Conservation (phyloP, 2,329 filamentous ascomycete species). For the Exophiala sp. region DNA sequence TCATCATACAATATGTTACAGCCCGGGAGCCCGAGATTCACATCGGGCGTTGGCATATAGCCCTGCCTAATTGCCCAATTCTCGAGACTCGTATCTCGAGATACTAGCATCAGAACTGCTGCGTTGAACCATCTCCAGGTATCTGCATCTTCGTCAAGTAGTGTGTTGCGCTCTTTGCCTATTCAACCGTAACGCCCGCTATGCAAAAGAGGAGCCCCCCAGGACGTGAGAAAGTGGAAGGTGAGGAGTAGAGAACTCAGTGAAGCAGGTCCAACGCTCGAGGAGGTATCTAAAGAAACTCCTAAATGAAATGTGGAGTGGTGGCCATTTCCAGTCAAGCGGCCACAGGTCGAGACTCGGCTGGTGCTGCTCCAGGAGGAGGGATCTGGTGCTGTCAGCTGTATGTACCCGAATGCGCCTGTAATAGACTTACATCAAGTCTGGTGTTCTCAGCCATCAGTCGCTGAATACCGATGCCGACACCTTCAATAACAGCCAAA, state of each 20-base stretch:
- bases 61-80: no score
- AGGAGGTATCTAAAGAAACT: constrained; percentile 17
- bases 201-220: constrained; percentile 16
- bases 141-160: no score
- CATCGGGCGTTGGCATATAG: no score
- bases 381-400: constrained; percentile 26
- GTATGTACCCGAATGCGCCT: background rate
- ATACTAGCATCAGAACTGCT: no score
- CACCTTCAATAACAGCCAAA: constrained; percentile 93
- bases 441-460: constrained; percentile 89
- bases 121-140: background rate
- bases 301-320: constrained; percentile 26
- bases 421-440: constrained; percentile 61
- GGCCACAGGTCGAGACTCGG: constrained; percentile 27
- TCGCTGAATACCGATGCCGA: constrained; percentile 91
- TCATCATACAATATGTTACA: constrained; percentile 20
- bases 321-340: constrained; percentile 28
- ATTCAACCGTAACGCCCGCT: constrained; percentile 17
- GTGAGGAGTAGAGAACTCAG: constrained; percentile 24
- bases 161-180: constrained; percentile 5
- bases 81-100: no score
- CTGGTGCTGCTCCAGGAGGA: constrained; percentile 27
- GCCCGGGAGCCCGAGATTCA: background rate
- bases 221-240: constrained; percentile 9
- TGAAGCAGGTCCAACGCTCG: background rate